Evolutionary conservation across 208 protist genomes (phyloP).

Genomic region (Tritrichomonas musculus): DNA sequence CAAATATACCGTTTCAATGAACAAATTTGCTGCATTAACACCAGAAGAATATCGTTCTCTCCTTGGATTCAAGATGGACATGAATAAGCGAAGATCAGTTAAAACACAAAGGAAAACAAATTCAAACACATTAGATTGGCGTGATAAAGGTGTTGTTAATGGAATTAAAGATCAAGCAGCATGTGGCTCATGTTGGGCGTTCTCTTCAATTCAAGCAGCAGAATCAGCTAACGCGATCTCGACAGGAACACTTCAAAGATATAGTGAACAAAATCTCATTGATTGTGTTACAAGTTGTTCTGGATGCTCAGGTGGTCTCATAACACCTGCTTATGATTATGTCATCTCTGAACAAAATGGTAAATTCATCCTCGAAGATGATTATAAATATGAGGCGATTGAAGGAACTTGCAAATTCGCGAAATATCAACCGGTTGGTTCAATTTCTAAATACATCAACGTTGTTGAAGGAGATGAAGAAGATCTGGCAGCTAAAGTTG

Average conservation of each 20-base stretch:
- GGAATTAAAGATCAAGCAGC: conserved; percentile 57
- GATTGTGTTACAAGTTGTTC: conserved; percentile 37
- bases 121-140: too few species aligned
- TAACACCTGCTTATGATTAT: background rate
- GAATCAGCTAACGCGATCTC: conserved; percentile 43
- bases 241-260: too few species aligned
- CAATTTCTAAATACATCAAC: background rate
- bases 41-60: background rate
- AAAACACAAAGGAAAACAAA: too few species aligned
- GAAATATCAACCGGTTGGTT: background rate
- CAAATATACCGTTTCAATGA: background rate
- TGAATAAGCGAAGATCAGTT: too few species aligned
- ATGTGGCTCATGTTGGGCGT: conserved; percentile 61
- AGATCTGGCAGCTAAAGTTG: background rate
- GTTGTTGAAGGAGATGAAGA: background rate
- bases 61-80: too few species aligned
- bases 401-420: background rate
- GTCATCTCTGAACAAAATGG: background rate
- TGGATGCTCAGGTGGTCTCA: background rate
- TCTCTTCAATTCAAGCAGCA: conserved; percentile 46
- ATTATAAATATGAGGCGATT: background rate
- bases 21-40: background rate
- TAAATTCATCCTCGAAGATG: background rate
- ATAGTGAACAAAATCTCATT: conserved; percentile 40
- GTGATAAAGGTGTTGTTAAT: too few species aligned